A percentile compares a stretch with the other conserved stretches of the same genome.
Conservation (phyloP, 2,329 filamentous ascomycete genomes). For the Aspergillus calidoustus region DNA sequence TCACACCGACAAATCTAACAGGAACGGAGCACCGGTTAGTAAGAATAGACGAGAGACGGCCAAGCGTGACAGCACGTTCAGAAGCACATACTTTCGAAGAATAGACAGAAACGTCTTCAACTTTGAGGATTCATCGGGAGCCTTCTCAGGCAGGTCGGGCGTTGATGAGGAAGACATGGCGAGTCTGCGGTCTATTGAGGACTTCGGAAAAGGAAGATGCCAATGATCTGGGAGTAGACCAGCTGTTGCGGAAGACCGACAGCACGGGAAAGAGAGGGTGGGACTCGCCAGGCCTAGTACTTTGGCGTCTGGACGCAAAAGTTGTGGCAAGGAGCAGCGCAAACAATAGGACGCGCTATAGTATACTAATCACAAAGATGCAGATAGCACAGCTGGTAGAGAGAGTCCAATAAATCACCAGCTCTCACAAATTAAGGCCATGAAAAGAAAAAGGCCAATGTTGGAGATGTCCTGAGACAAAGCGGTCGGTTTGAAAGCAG, state of each 20-base stretch:
- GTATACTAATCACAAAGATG: not conserved
- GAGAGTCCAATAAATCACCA: not conserved
- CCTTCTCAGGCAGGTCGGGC: conserved; percentile 54
- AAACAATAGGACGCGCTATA: not conserved
- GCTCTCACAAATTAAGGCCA: not conserved
- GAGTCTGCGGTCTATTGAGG: not conserved
- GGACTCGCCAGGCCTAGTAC: not conserved
- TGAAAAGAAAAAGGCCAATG: not conserved
- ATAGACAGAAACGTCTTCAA: conserved; percentile 87
- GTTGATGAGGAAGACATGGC: conserved; percentile 38
- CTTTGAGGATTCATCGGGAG: conserved; percentile 81
- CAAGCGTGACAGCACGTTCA: not conserved
- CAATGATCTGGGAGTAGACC: conserved; percentile 5
- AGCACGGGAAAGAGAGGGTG: not conserved
- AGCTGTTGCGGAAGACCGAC: not conserved
- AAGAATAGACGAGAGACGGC: not conserved
- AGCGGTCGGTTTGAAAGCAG: conserved; percentile 21
- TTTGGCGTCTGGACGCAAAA: conserved; percentile 18
- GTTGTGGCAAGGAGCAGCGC: not conserved
- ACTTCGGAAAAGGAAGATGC: not conserved
- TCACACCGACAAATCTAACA: conserved; percentile 86
- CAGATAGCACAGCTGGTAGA: not conserved
- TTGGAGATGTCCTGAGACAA: conserved; percentile 19
- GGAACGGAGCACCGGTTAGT: conserved; percentile 12
- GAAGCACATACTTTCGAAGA: conserved; percentile 70